Conservation (phyloP, 306 rosid species). For the Malus fusca region DNA sequence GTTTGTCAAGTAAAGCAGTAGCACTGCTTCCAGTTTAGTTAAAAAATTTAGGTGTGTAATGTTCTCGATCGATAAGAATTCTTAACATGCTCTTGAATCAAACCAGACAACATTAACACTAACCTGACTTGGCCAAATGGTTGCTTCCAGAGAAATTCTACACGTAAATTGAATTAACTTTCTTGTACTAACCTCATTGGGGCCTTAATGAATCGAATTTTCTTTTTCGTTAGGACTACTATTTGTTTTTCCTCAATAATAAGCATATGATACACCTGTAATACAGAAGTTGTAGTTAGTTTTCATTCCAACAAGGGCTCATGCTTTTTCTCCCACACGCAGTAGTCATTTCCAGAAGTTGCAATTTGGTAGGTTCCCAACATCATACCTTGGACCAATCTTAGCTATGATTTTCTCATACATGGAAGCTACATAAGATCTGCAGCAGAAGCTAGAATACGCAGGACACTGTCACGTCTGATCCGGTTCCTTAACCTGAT, state of each 20-base stretch:
- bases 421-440: slow-evolving; percentile 52
- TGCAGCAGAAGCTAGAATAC: slow-evolving; percentile 44
- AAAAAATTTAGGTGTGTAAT: background rate
- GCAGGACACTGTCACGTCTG: slow-evolving; percentile 29
- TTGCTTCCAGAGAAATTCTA: background rate
- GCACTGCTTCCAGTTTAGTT: background rate
- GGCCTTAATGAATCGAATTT: too few species aligned
- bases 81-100: background rate
- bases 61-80: background rate
- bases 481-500: slow-evolving; percentile 47
- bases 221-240: background rate
- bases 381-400: slow-evolving; percentile 54
- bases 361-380: slow-evolving; percentile 42
- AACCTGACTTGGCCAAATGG: background rate
- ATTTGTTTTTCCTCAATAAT: background rate
- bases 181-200: too few species aligned
- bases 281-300: background rate
- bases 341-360: slow-evolving; percentile 48
- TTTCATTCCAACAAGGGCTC: background rate
- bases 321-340: slow-evolving; percentile 49
- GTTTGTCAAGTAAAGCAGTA: too few species aligned
- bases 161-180: too few species aligned
- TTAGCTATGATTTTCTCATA: slow-evolving; percentile 47
- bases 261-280: background rate
- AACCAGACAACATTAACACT: background rate